Base-by-base conservation (phyloP, 2,329 filamentous ascomycete species). In the Lachnellula cervina region DNA sequence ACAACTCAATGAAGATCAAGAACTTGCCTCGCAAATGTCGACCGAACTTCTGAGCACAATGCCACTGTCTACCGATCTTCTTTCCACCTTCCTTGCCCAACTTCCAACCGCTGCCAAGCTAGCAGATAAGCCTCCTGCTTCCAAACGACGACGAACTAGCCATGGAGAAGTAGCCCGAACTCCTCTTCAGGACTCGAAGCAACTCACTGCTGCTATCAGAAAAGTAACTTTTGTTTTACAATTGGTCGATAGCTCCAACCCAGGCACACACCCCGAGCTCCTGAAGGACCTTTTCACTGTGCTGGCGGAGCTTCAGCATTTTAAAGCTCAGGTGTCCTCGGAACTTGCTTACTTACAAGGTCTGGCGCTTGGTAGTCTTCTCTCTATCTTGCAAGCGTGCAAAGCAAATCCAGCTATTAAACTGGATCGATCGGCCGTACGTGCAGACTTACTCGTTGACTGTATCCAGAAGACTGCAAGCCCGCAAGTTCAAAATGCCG, bases 391-490 rank as follows among this genome's bases (percentile, higher is more conserved):
- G 63, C 87, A 90, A 56, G 83, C 84, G 0, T 86, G 89, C 66
- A 89, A 88, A 72, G 71, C 73, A 50, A 77, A 83, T 70, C 77
- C 78, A 67, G 74, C 72, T 35, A 75, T 87, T 42, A 80, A 82
- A 56, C 86, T 96, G 55, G 90, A 95, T 69, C 83, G 84, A 46
- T 87, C 89, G 2, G 86, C 85, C 38, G 88, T 96, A 40, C 86
- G 95, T 55, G 89, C 90, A 3, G 94, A 99, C 70, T 74, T 97
- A 46, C 84, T 99, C 53, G 91, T 97, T 49, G 92, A 95, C 68
- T 97, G 92, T 74, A 89, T 99, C 45, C 89, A 95, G 67, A 92
- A 90, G 59, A 95, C 92, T 0, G 84, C 89, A 25, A 97, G 89
- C 70, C 91, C 92, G 0, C 90, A 96, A 61, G 91, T 99, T 6